Percentiles rank a stretch among this genome's conserved stretches.
Conservation (phyloP, 345 rosid species). For the Abelmoschus esculentus region DNA sequence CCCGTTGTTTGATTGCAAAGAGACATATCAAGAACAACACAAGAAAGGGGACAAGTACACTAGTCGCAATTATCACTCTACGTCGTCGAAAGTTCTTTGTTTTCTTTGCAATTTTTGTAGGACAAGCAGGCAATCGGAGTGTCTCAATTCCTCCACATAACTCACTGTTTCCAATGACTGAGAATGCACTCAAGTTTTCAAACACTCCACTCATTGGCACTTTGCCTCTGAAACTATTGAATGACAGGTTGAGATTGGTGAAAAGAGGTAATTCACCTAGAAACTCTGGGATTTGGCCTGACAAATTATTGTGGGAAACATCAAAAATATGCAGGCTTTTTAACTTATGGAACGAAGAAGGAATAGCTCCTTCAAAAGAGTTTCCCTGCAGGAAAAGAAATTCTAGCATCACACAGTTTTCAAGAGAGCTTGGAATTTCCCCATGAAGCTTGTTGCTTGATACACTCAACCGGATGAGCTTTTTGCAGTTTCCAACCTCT, state of each 20-base stretch:
- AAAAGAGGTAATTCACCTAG: neutral
- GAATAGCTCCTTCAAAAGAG: constrained; percentile 15
- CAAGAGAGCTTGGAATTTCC: neutral
- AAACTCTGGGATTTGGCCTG: constrained; percentile 13
- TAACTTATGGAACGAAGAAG: constrained; percentile 7
- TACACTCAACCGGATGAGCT: neutral
- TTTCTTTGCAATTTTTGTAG: neutral
- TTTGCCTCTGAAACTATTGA: constrained; percentile 15
- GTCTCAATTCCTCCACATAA: constrained; percentile 13
- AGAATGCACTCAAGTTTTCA: constrained; percentile 12
- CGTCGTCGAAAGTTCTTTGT: neutral
- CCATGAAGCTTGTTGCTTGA: neutral
- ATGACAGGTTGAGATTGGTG: constrained; percentile 13
- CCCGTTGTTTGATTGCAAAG: neutral
- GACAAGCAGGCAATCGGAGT: constrained; percentile 6
- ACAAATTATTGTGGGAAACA: constrained; percentile 20
- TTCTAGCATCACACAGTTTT: constrained; percentile 2
- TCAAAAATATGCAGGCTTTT: constrained; percentile 9
- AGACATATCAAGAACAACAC: neutral
- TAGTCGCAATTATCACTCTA: neutral
- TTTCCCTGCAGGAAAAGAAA: neutral
- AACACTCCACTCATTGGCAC: constrained; percentile 16
- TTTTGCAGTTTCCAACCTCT: constrained; percentile 6
- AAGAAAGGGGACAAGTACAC: neutral
- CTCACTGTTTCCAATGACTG: constrained; percentile 9